These are phyloP conservation scores for Globisporangium camurandrum DNA, from an alignment of 352 stramenopile species.

Conservation along the genomic window DNA sequence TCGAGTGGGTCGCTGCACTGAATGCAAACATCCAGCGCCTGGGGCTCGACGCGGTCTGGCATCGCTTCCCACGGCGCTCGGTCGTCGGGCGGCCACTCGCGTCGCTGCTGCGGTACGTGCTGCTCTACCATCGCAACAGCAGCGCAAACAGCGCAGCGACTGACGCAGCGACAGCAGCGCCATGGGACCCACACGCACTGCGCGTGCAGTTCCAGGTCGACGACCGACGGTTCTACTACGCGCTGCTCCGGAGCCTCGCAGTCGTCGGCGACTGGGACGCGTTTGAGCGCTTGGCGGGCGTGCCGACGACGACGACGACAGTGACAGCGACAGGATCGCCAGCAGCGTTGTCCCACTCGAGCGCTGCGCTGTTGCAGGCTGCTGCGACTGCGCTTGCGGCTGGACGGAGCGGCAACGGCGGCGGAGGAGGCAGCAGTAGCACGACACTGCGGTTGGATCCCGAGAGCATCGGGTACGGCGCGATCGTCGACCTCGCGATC, in stretches of 20 bases:
- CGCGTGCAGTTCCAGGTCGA: conserved; percentile 41
- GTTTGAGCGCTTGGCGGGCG: too few relatives aligned
- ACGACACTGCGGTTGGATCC: conserved; percentile 8
- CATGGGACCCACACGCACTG: conserved; percentile 22
- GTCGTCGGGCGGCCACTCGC: conserved; percentile 49
- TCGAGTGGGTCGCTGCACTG: conserved; percentile 54
- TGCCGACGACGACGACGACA: too few relatives aligned
- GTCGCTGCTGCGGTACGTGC: conserved; percentile 49
- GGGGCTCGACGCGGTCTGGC: conserved; percentile 46
- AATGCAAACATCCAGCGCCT: conserved; percentile 58
- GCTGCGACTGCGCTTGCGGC: conserved; percentile 18
- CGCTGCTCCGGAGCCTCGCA: conserved; percentile 34
- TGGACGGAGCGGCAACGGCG: conserved; percentile 18
- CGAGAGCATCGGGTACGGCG: conserved; percentile 55
- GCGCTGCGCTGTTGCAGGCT: too few relatives aligned
- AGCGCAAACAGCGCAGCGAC: conserved; percentile 16
- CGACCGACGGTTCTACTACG: conserved; percentile 46
- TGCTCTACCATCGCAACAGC: conserved; percentile 51
- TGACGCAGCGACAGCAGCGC: conserved; percentile 4
- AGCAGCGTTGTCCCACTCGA: too few relatives aligned
- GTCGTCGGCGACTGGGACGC: conserved; percentile 40
- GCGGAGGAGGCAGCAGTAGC: conserved; percentile 6
- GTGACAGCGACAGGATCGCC: too few relatives aligned
- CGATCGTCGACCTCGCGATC: conserved; percentile 58
- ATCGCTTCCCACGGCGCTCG: conserved; percentile 34